phyloP scores from a whole-genome alignment of 495 filamentous ascomycete genomes.

The Bacidia rubella region DNA sequence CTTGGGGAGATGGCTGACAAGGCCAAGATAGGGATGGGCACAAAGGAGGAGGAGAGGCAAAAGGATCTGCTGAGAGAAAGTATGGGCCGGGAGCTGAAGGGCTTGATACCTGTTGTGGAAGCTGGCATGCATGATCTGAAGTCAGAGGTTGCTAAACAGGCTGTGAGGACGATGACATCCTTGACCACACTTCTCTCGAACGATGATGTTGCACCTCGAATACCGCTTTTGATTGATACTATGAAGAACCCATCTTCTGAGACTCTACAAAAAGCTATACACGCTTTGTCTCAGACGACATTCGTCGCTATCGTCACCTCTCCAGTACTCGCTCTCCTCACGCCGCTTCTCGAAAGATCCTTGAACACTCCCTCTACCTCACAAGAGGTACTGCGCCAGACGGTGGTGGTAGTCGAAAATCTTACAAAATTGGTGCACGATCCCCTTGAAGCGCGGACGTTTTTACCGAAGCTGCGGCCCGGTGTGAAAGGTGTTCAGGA shows the following conservation, averaged over 20 bases:
- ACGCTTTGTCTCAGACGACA: slow-evolving; percentile 94
- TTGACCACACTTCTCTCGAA: slow-evolving; percentile 86
- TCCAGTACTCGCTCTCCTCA: slow-evolving; percentile 94
- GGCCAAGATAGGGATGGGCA: slow-evolving; percentile 69
- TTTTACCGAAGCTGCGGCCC: slow-evolving; percentile 89
- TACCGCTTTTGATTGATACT: slow-evolving; percentile 83
- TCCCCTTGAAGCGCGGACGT: slow-evolving; percentile 86
- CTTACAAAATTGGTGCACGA: slow-evolving; percentile 98
- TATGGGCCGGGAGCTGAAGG: slow-evolving; percentile 84
- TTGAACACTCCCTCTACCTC: slow-evolving; percentile 80
- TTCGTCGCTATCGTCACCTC: slow-evolving; percentile 96
- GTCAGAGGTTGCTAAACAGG: slow-evolving; percentile 74
- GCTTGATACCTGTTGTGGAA: slow-evolving; percentile 85
- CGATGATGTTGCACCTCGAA: slow-evolving; percentile 87
- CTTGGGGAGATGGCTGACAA: slow-evolving; percentile 87
- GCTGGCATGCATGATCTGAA: slow-evolving; percentile 94
- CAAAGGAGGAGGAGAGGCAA: slow-evolving; percentile 62
- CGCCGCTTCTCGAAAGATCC: slow-evolving; percentile 83
- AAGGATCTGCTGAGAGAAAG: slow-evolving; percentile 81
- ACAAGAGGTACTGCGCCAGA: slow-evolving; percentile 91
- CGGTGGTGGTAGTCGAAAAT: slow-evolving; percentile 96
- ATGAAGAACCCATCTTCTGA: slow-evolving; percentile 92
- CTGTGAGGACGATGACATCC: slow-evolving; percentile 78
- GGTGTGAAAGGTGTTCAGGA: slow-evolving; percentile 82
- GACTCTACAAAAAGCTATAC: slow-evolving; percentile 84